phyloP scores from a whole-genome alignment of 768 basidiomycete genomes.

The Hortiboletus flavorubellus region DNA sequence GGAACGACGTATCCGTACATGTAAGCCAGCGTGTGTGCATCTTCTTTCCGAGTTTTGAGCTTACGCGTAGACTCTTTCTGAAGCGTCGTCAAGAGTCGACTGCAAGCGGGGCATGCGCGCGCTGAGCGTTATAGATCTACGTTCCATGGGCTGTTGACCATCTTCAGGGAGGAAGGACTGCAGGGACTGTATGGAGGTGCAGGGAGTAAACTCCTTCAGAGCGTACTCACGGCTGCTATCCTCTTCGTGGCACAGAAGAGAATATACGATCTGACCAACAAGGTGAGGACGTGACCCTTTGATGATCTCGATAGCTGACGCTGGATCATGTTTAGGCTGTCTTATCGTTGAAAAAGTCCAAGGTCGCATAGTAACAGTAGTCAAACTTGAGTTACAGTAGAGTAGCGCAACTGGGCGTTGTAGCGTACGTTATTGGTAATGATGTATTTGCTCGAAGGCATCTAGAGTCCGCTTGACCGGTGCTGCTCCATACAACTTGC shows the following conservation, averaged over 20 bases:
- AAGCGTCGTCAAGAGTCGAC: conserved; percentile 71
- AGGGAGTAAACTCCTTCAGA: conserved; percentile 84
- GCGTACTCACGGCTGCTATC: conserved; percentile 90
- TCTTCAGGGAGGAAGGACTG: conserved; percentile 76
- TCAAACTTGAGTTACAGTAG: neutral
- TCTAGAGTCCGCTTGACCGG: too few relatives aligned
- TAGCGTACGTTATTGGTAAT: neutral
- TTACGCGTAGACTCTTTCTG: neutral
- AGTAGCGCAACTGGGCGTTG: neutral
- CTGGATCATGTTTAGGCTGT: conserved; percentile 9
- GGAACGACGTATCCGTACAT: conserved; percentile 71
- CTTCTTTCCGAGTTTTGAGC: neutral
- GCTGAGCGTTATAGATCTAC: conserved; percentile 74
- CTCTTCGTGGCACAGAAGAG: conserved; percentile 88
- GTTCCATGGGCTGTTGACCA: conserved; percentile 71
- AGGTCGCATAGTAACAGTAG: neutral
- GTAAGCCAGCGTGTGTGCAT: conserved; percentile 35
- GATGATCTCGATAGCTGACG: neutral
- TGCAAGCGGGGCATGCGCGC: conserved; percentile 69
- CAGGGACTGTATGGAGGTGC: conserved; percentile 85
- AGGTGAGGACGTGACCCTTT: conserved; percentile 25
- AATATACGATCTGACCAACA: conserved; percentile 69
- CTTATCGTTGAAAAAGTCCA: conserved; percentile 8
- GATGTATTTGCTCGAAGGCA: neutral
- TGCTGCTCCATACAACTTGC: too few relatives aligned